Evolutionary conservation across 169 alveolate genomes (phyloP).

Genomic region (Plasmodium gaboni): DNA sequence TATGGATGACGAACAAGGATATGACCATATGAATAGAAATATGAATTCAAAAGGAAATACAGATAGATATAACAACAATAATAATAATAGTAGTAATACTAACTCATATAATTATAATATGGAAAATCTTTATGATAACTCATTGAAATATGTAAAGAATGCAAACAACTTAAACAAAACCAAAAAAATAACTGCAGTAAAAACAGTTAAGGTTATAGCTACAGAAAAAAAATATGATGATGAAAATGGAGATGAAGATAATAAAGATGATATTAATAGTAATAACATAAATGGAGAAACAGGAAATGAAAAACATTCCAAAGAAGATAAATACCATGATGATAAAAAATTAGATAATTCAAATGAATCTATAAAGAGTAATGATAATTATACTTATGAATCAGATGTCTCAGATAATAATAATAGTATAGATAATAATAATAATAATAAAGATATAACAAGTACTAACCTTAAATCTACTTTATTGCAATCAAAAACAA

Average conservation of each 20-base stretch:
- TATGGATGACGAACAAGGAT: neutral
- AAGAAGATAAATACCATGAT: conserved; percentile 30
- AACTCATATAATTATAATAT: conserved; percentile 52
- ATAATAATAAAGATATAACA: conserved; percentile 68
- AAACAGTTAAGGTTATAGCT: conserved; percentile 71
- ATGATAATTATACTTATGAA: conserved; percentile 21
- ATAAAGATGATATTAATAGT: conserved; percentile 37
- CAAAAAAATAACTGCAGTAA: conserved; percentile 33
- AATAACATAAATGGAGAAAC: conserved; percentile 12
- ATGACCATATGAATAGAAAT: neutral
- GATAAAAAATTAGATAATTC: conserved; percentile 22
- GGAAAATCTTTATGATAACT: conserved; percentile 63
- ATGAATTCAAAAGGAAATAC: neutral
- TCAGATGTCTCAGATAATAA: conserved; percentile 22
- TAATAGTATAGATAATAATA: conserved; percentile 47
- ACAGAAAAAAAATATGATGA: conserved; percentile 70
- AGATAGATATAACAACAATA: neutral
- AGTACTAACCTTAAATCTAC: conserved; percentile 71
- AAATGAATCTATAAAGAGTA: conserved; percentile 15
- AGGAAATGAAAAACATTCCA: conserved; percentile 19
- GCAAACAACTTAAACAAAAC: conserved; percentile 53
- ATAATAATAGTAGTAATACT: neutral
- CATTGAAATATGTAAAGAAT: conserved; percentile 68
- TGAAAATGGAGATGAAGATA: conserved; percentile 6
- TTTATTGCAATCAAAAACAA: conserved; percentile 39